phyloP scores from a whole-genome alignment of 805 yeast species.

The Debaryomyces tyrocola region DNA sequence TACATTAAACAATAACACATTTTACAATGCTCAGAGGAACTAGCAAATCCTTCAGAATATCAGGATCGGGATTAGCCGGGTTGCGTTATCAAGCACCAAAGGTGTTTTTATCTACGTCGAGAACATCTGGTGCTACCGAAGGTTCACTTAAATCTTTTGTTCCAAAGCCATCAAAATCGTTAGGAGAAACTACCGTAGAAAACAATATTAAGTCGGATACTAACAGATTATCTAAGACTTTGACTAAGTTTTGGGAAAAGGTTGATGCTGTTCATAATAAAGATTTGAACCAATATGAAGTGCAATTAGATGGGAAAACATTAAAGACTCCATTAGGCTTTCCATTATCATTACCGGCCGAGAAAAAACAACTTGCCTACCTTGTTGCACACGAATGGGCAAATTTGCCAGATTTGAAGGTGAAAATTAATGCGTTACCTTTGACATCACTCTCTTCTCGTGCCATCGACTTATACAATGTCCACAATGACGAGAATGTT shows the following conservation, averaged over 20 bases:
- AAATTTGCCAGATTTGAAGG: constrained; percentile 57
- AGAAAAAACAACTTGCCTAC: constrained; percentile 64
- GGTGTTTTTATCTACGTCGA: background rate
- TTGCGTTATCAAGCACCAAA: no score
- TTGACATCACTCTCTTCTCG: constrained; percentile 85
- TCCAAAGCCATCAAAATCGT: constrained; percentile 11
- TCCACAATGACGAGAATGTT: constrained; percentile 24
- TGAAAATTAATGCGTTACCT: constrained; percentile 80
- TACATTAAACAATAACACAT: no score
- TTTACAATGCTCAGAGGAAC: no score
- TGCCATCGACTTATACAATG: constrained; percentile 66
- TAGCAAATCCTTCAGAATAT: no score
- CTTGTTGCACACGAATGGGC: constrained; percentile 88
- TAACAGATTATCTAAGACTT: constrained; percentile 66
- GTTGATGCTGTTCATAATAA: constrained; percentile 46
- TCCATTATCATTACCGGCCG: constrained; percentile 60
- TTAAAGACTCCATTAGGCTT: constrained; percentile 84
- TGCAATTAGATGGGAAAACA: constrained; percentile 73
- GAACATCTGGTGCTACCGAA: constrained; percentile 11
- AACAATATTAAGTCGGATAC: constrained; percentile 59
- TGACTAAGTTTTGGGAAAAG: constrained; percentile 79
- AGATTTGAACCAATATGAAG: constrained; percentile 37
- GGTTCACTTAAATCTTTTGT: constrained; percentile 14
- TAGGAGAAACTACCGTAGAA: constrained; percentile 44
- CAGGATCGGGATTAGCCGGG: no score